A percentile compares a stretch with the other conserved stretches of the same genome.
Conservation (phyloP, 2,329 filamentous ascomycete genomes). For the Xylaria sp. region DNA sequence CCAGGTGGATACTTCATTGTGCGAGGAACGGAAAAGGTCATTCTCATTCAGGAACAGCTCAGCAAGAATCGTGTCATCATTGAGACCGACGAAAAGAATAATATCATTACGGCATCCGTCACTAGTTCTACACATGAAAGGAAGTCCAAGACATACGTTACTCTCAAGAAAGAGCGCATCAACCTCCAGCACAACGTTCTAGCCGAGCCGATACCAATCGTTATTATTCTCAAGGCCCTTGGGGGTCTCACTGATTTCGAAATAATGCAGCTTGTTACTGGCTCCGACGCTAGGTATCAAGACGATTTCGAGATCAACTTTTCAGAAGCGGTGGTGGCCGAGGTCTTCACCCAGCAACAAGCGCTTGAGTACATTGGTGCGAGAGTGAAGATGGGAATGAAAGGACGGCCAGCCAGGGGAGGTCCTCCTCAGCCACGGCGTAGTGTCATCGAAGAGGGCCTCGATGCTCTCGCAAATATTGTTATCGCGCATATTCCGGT, state of each 20-base stretch:
- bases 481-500: conserved; percentile 96
- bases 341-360: conserved; percentile 92
- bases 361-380: conserved; percentile 91
- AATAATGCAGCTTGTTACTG: conserved; percentile 90
- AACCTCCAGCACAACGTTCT: conserved; percentile 92
- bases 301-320: conserved; percentile 97
- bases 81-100: conserved; percentile 90
- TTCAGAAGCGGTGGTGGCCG: conserved; percentile 85
- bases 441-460: conserved; percentile 88
- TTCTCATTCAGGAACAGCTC: conserved; percentile 96
- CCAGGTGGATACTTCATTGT: conserved; percentile 98
- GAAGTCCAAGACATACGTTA: conserved; percentile 97
- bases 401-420: conserved; percentile 62
- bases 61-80: conserved; percentile 99
- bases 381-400: conserved; percentile 86
- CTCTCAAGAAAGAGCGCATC: conserved; percentile 92
- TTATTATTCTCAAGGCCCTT: conserved; percentile 91
- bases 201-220: conserved; percentile 92
- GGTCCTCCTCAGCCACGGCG: conserved; percentile 67
- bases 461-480: conserved; percentile 91
- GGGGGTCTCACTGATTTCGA: conserved; percentile 95
- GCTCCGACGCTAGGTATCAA: conserved; percentile 87
- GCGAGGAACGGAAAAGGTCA: conserved; percentile 97
- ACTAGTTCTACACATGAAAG: conserved; percentile 97
- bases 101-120: conserved; percentile 92